Evolutionary conservation across 352 stramenopile species (phyloP), one percentile per base, ranked within the genome.

Genomic region (Pythium volutum): DNA sequence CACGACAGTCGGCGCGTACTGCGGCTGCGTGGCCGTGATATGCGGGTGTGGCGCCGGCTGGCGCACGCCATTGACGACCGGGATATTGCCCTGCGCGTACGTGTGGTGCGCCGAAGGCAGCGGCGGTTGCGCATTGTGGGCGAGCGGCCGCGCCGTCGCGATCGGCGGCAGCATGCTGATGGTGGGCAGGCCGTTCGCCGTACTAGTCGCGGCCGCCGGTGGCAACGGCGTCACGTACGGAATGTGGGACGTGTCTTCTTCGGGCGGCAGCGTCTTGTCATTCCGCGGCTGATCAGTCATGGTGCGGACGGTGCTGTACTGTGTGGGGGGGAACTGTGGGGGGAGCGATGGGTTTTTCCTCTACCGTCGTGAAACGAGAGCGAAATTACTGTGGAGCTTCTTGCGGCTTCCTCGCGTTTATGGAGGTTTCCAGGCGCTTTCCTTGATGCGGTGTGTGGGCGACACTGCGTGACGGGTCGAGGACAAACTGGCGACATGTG

Each of bases 161-260:
- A 71, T 66, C 39, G 64, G 57, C 52, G 64, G 64, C 27, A 71
- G 47, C 38, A 46, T 64, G 38, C 51, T 59, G 39, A 67, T 66
- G 4, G 49, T 62, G 12, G 63, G 63, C 12, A 47, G 27, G 1
- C 38, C 50, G 20, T 22, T 3, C 11, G 10, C 3, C 10, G 36
- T 5, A 8, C 46, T 15, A 25, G 64, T 29, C 22, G 67, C 51
- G 9, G 54, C 65, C n/a, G n/a, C n/a, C 31, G 60, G 70, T 27
- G 61, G 55, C 12, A 53, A 18, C 20, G 47, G 36, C 36, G 33
- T 18, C 29, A 51, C 46, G 23, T 67, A 58, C 14, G 60, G 49
- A 25, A 54, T 42, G 50, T 54, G 23, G 27, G 50, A 54, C 0
- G 48, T 26, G 18, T 46, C 38, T 34, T 20, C 16, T 4, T 55